Evolutionary conservation across 1,284 basidiomycete species (phyloP).

Genomic region (Nidula niveotomentosa): DNA sequence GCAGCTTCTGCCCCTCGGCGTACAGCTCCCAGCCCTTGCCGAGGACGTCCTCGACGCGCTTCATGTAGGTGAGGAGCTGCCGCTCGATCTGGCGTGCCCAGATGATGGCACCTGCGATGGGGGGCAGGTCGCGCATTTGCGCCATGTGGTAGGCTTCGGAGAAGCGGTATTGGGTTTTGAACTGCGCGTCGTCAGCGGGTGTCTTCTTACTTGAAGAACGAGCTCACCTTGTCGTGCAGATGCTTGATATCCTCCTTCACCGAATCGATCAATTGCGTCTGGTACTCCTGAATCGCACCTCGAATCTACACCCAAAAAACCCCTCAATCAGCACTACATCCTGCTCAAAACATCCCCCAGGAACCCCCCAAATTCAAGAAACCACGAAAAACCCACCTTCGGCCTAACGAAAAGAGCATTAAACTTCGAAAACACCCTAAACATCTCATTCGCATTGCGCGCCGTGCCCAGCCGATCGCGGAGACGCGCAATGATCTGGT

Average conservation of each 20-base stretch:
- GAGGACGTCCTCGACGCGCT: conserved; percentile 98
- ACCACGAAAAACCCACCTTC: conserved; percentile 64
- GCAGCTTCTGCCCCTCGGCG: conserved; percentile 97
- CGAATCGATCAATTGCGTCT: conserved; percentile 95
- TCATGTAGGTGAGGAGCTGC: conserved; percentile 97
- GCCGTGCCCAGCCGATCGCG: conserved; percentile 95
- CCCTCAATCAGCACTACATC: neutral
- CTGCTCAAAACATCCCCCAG: no score
- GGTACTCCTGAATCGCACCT: conserved; percentile 98
- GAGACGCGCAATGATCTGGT: conserved; percentile 94
- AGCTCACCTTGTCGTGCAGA: conserved; percentile 83
- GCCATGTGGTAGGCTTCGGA: conserved; percentile 98
- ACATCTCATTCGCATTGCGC: conserved; percentile 98
- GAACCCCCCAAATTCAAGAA: neutral
- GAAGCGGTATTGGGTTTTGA: conserved; percentile 92
- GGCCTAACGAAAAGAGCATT: conserved; percentile 97
- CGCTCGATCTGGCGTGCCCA: conserved; percentile 99
- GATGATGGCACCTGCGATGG: conserved; percentile 96
- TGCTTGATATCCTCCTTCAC: conserved; percentile 98
- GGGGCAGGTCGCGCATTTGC: conserved; percentile 95
- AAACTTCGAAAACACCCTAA: conserved; percentile 98
- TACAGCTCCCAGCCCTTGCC: conserved; percentile 99
- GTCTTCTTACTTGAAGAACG: neutral
- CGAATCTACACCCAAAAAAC: conserved; percentile 60
- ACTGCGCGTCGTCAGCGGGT: conserved; percentile 40